Conservation (phyloP, 345 rosid species). For the Melastoma malabathricum region DNA sequence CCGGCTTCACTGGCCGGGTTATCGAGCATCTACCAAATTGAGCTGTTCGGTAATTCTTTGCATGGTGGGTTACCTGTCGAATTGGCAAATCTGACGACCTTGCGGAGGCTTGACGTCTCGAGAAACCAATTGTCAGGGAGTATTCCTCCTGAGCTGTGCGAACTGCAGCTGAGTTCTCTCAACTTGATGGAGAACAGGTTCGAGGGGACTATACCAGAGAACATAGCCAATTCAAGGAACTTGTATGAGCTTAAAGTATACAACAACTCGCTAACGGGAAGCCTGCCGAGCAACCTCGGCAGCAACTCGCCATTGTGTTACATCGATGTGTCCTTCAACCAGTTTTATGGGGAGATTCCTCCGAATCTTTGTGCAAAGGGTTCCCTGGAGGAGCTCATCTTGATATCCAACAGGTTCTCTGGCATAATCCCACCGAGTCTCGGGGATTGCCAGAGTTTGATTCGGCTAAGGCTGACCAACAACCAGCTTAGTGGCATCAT, state of each 20-base stretch:
- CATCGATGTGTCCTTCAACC: constrained; percentile 55
- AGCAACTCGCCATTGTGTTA: constrained; percentile 31
- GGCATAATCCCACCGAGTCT: constrained; percentile 51
- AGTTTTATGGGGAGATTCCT: constrained; percentile 54
- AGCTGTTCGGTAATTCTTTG: constrained; percentile 57
- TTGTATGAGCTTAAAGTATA: constrained; percentile 56
- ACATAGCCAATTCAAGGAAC: constrained; percentile 38
- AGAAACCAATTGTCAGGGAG: constrained; percentile 46
- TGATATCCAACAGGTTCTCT: constrained; percentile 55
- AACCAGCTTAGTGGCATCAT: constrained; percentile 46
- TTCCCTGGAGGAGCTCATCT: constrained; percentile 31
- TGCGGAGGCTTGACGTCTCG: constrained; percentile 52
- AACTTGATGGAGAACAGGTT: constrained; percentile 52
- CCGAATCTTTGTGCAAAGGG: constrained; percentile 42
- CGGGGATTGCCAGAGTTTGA: constrained; percentile 48
- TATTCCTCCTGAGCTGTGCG: constrained; percentile 51
- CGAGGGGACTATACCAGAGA: constrained; percentile 55
- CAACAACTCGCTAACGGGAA: constrained; percentile 54
- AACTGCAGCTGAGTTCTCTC: constrained; percentile 46
- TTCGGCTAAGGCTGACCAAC: constrained; percentile 46
- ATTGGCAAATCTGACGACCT: constrained; percentile 33
- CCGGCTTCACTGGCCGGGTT: constrained; percentile 47
- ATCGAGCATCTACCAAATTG: constrained; percentile 39
- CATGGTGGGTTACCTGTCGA: constrained; percentile 47
- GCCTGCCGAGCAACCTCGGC: constrained; percentile 55